phyloP scores from a whole-genome alignment of 2,329 filamentous ascomycete genomes.

The Rugonectria rugulosa region DNA sequence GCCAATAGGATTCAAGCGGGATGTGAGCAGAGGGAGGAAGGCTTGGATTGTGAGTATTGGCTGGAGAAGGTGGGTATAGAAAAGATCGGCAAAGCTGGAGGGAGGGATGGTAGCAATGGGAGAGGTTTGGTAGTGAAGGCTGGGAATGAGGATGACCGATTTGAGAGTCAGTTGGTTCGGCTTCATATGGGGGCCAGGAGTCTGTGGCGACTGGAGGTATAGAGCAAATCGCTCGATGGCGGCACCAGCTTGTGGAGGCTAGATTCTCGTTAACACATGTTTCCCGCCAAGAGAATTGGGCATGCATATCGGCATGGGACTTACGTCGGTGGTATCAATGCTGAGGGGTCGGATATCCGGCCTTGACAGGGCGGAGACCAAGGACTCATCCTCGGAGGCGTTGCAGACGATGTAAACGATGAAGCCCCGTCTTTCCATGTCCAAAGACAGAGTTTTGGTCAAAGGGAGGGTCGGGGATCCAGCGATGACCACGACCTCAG shows the following conservation, averaged over 20 bases:
- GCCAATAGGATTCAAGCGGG: slow-evolving; percentile 61
- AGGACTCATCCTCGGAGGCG: slow-evolving; percentile 82
- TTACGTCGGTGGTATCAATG: slow-evolving; percentile 82
- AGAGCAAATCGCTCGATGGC: slow-evolving; percentile 76
- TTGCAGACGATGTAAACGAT: slow-evolving; percentile 91
- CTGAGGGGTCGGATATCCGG: slow-evolving; percentile 82
- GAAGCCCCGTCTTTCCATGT: slow-evolving; percentile 90
- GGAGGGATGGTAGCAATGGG: slow-evolving; percentile 86
- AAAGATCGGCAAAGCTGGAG: slow-evolving; percentile 84
- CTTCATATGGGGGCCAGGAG: slow-evolving; percentile 77
- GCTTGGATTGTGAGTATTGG: slow-evolving; percentile 89
- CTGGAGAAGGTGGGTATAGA: slow-evolving; percentile 90
- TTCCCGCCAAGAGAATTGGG: background rate
- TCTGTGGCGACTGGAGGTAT: slow-evolving; percentile 76
- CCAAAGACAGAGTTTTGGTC: slow-evolving; percentile 81
- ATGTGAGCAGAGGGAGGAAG: slow-evolving; percentile 81
- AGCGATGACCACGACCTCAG: slow-evolving; percentile 87
- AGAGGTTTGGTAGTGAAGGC: slow-evolving; percentile 79
- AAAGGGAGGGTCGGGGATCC: slow-evolving; percentile 87
- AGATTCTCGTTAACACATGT: slow-evolving; percentile 6
- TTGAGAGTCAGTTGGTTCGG: slow-evolving; percentile 79
- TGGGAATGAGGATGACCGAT: slow-evolving; percentile 84
- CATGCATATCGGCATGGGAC: slow-evolving; percentile 38
- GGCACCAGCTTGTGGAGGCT: slow-evolving; percentile 73
- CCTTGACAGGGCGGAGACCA: slow-evolving; percentile 78